Base-by-base conservation (phyloP, 2,329 filamentous ascomycete species). In the Acarospora socialis region DNA sequence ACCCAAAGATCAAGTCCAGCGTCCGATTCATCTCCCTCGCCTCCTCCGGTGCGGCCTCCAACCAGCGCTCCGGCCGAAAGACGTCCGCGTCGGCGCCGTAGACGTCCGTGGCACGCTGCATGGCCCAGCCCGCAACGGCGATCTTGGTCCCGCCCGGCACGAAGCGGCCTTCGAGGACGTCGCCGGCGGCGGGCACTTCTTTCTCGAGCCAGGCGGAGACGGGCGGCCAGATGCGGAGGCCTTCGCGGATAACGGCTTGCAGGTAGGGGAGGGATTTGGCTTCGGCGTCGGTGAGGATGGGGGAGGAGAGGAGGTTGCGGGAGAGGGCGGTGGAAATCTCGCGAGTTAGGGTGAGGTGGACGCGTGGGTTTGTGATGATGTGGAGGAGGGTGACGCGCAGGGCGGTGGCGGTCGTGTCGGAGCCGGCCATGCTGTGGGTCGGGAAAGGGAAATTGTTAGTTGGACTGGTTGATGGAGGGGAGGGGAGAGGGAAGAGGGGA, bases 401-500 rank as follows among this genome's bases (percentile, higher is more conserved):
- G 2, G 60, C 60, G 0, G 65, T 68, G 0, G 70, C 66, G 0
- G 68, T 70, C 1, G 67, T 72, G 37, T 74, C 70, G 0, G 66
- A 67, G 3, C 70, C 70, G 4, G 68, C 69, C 4, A 69, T 53
- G 23, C 59, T 59, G 27, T 31, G 10, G n/a, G n/a, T n/a, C n/a
- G n/a, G n/a, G n/a, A n/a, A n/a, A n/a, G n/a, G n/a, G n/a, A n/a
- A n/a, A 4, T 5, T 6, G 12, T 10, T 9, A n/a, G 25, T 14
- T 20, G 21, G 13, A 14, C 9, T 9, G 13, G 22, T 4, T 13
- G 3, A 16, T 13, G 9, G n/a, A n/a, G n/a, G n/a, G n/a, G n/a
- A n/a, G n/a, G 20, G 7, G 9, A 15, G 4, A 21, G 10, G 13
- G 14, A 12, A 28, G 12, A 14, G 9, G 10, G 1, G 5, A 6